phyloP scores from a whole-genome alignment of 768 basidiomycete genomes.

The Tylopilus plumbeoviolaceoides region DNA sequence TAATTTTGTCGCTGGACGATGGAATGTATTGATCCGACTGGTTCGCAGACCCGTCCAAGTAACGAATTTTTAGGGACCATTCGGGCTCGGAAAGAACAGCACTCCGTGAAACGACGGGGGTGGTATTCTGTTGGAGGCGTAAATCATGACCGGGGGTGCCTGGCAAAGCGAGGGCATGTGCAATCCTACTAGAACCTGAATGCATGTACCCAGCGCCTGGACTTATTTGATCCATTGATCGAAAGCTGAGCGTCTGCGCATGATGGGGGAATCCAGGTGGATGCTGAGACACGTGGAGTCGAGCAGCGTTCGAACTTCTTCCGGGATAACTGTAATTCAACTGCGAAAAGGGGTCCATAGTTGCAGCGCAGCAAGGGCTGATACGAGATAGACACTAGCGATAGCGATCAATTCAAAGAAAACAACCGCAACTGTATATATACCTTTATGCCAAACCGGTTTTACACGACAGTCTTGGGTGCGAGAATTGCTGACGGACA shows the following conservation, averaged over 20 bases:
- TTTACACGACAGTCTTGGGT: background rate
- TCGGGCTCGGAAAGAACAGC: background rate
- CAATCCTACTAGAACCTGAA: background rate
- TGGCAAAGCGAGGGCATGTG: background rate
- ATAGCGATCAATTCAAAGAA: background rate
- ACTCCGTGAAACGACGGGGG: background rate
- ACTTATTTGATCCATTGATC: background rate
- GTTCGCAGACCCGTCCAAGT: background rate
- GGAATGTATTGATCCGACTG: constrained; percentile 24
- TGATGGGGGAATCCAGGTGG: background rate
- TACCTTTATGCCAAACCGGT: constrained; percentile 11
- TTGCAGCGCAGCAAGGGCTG: too few relatives aligned
- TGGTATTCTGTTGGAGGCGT: background rate
- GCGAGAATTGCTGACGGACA: background rate
- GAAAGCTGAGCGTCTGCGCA: background rate
- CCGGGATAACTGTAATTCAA: constrained; percentile 17
- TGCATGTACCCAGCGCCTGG: background rate
- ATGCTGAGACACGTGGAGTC: constrained; percentile 2
- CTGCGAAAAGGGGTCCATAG: constrained; percentile 15
- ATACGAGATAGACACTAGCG: background rate
- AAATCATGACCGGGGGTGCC: background rate
- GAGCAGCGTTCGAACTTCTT: background rate
- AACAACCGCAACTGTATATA: constrained; percentile 1
- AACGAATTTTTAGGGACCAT: background rate
- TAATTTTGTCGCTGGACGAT: constrained; percentile 27